Evolutionary conservation across 768 basidiomycete genomes (phyloP).

Genomic region (Ephemerocybe angulata): DNA sequence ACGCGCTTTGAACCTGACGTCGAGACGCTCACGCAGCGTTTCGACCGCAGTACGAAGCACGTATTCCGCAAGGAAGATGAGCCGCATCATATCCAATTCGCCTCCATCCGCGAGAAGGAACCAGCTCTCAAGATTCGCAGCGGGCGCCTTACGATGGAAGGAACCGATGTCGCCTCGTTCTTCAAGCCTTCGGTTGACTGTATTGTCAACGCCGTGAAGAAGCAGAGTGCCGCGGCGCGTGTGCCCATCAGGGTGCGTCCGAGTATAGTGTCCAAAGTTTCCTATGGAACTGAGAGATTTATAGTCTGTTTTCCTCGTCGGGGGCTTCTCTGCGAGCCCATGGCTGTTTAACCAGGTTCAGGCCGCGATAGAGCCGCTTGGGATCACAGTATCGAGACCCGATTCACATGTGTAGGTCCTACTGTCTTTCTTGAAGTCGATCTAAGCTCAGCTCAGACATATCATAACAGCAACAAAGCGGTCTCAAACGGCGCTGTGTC

Average conservation of each 20-base stretch:
- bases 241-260: slow-evolving; percentile 4
- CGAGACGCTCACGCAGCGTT: slow-evolving; percentile 32
- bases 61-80: slow-evolving; percentile 33
- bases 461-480: slow-evolving; percentile 23
- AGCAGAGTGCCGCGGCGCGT: slow-evolving; percentile 11
- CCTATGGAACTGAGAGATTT: neutral
- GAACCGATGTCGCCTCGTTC: slow-evolving; percentile 23
- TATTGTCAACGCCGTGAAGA: slow-evolving; percentile 20
- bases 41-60: slow-evolving; percentile 43
- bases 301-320: slow-evolving; percentile 47
- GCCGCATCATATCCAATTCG: slow-evolving; percentile 42
- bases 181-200: slow-evolving; percentile 26
- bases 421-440: neutral
- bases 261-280: neutral
- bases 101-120: slow-evolving; percentile 36
- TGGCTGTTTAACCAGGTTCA: slow-evolving; percentile 48
- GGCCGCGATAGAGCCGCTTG: slow-evolving; percentile 30
- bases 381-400: slow-evolving; percentile 44
- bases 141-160: slow-evolving; percentile 41
- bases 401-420: slow-evolving; percentile 55
- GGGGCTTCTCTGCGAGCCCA: slow-evolving; percentile 56
- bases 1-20: slow-evolving; percentile 38
- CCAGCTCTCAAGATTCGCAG: slow-evolving; percentile 31
- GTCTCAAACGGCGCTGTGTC: slow-evolving; percentile 28
- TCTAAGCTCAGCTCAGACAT: neutral